Conservation (phyloP, 331 rosid species). For the Erythrophleum ivorense region DNA sequence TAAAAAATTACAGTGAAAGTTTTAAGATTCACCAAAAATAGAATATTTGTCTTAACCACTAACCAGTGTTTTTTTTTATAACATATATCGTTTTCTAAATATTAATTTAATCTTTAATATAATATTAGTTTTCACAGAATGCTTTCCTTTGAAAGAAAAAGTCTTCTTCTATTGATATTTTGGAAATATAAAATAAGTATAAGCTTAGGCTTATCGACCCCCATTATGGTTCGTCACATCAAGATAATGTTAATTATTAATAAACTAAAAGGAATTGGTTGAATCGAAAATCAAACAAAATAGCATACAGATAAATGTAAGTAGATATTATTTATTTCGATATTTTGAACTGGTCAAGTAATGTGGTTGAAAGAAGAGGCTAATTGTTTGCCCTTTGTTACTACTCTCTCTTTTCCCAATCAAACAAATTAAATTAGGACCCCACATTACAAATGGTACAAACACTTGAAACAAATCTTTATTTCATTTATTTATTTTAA, state of each 20-base stretch:
- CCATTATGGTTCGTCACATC: neutral
- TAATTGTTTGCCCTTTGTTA: neutral
- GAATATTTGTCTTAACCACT: neutral
- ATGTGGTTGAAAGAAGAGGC: slow-evolving; percentile 30
- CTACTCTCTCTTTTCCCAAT: neutral
- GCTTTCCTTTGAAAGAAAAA: neutral
- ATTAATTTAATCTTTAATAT: neutral
- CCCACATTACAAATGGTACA: neutral
- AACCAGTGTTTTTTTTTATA: neutral
- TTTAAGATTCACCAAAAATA: no score
- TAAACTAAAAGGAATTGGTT: neutral
- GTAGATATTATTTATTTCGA: neutral
- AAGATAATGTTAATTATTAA: neutral
- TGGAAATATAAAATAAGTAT: neutral
- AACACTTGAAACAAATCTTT: neutral
- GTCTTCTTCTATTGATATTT: neutral
- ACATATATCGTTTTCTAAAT: neutral
- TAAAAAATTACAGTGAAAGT: no score
- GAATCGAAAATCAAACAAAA: neutral
- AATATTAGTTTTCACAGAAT: neutral
- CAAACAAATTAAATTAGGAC: slow-evolving; percentile 12
- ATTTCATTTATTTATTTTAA: neutral
- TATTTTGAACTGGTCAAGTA: neutral
- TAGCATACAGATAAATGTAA: neutral
- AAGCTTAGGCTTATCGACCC: neutral